phyloP scores from a whole-genome alignment of 345 rosid species.

The Salix brachista region DNA sequence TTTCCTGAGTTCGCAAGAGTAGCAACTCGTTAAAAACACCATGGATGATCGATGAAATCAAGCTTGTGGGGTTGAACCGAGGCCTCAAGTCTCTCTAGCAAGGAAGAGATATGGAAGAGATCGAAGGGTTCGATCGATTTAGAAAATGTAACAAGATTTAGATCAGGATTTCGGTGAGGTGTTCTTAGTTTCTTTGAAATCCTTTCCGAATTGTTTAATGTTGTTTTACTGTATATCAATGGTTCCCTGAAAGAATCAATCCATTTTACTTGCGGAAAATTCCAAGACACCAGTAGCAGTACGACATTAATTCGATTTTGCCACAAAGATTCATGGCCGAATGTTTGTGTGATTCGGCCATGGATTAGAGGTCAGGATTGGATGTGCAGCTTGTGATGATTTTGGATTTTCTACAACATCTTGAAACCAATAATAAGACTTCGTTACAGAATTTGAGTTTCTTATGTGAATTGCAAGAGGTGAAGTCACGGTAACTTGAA shows the following conservation, averaged over 20 bases:
- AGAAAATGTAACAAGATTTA: neutral
- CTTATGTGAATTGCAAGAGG: neutral
- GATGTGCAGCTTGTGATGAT: neutral
- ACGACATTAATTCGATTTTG: neutral
- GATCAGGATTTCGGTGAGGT: neutral
- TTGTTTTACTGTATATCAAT: neutral
- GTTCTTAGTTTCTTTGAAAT: neutral
- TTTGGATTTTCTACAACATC: neutral
- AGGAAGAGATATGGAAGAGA: neutral
- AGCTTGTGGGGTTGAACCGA: neutral
- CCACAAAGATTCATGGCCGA: neutral
- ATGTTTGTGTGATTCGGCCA: neutral
- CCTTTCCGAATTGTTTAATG: neutral
- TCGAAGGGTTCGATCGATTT: neutral
- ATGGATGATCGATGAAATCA: neutral
- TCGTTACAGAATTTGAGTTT: neutral
- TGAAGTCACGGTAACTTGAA: neutral
- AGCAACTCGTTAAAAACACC: neutral
- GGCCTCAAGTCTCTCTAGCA: neutral
- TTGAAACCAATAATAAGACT: neutral
- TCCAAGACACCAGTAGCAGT: no score
- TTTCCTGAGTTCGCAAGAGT: neutral
- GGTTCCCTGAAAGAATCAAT: neutral
- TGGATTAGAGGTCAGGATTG: neutral
- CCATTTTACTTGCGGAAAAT: neutral